phyloP scores from a whole-genome alignment of 495 filamentous ascomycete species.

The Podospora pseudoanserina region DNA sequence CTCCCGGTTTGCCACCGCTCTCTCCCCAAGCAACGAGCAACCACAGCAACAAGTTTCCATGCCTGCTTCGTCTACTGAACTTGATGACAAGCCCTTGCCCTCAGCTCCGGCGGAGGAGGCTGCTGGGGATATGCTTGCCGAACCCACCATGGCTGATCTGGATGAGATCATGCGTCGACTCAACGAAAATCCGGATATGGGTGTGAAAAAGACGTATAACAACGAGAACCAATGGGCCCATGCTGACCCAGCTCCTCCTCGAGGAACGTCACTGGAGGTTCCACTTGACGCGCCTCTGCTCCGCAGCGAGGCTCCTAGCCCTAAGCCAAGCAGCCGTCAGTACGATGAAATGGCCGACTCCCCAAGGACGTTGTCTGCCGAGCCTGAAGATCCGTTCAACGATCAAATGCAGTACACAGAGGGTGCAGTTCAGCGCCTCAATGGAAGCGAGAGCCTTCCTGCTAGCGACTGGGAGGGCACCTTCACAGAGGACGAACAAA shows the following conservation, averaged over 20 bases:
- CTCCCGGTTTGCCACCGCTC: conserved; percentile 30
- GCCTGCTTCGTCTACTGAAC: conserved; percentile 20
- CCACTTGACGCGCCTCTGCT: conserved; percentile 49
- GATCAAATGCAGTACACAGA: conserved; percentile 44
- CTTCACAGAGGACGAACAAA: conserved; percentile 75
- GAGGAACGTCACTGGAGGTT: conserved; percentile 34
- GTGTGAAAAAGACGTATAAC: conserved; percentile 59
- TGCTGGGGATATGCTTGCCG: conserved; percentile 20
- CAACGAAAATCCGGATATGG: conserved; percentile 66
- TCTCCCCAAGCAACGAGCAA: conserved; percentile 25
- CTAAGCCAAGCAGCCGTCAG: conserved; percentile 62
- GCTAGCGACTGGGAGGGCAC: conserved; percentile 89
- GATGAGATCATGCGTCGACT: conserved; percentile 83
- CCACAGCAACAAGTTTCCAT: conserved; percentile 18
- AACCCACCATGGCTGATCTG: conserved; percentile 71
- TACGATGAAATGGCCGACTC: conserved; percentile 32
- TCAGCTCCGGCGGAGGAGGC: conserved; percentile 12
- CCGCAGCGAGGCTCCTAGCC: conserved; percentile 71
- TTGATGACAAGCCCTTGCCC: conserved; percentile 17
- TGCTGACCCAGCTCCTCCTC: conserved; percentile 33
- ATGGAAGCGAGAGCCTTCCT: conserved; percentile 60
- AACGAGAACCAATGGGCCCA: conserved; percentile 43
- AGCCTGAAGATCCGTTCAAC: conserved; percentile 49
- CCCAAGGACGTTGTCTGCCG: conserved; percentile 35
- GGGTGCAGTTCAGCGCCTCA: conserved; percentile 62